Evolutionary conservation across 2,329 filamentous ascomycete genomes (phyloP), one percentile per base, ranked within the genome.

Genomic region (Shiraia sp.): DNA sequence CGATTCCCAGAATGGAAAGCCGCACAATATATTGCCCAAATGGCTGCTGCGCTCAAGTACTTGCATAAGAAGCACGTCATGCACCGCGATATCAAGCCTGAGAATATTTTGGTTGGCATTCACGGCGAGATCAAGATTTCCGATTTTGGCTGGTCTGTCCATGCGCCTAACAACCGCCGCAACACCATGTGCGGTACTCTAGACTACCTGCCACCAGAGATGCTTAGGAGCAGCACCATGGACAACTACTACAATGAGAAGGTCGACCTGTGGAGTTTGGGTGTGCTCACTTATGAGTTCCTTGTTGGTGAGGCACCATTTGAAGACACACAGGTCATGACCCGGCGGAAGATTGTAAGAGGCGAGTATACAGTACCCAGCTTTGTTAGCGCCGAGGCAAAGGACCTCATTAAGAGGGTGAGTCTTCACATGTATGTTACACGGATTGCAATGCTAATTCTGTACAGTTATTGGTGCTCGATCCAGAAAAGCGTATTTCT

Each of bases 91-190:
- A 97, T 97, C 75, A 97, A 97, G 76, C 91, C 91, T 2, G 91
- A 97, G 73, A 97, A 97, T 63, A 97, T 97, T 52, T 80, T 97
- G 15, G 86, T 97, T 22, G 92, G 92, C 10, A 90, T 97, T 46
- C 92, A 97, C 66, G 93, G 91, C 54, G 93, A 99, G 76, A 91
- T 99, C 75, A 99, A 99, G 73, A 91, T 99, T 63, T 95, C 90
- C 4, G 93, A 99, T 71, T 99, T 97, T 64, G 92, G 93, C 35
- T 99, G 93, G 93, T 95, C 88, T 67, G 93, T 97, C 3, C 93
- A 99, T 71, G 93, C 93, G 4, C 93, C 93, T 19, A 96, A 95
- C 72, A 95, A 92, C 74, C 79, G 93, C 57, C 81, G 93, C 49
- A 87, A 91, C 64, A 99, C 93, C 41, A 91, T 97, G 83, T 99